Evolutionary conservation across 108 stramenopile genomes (phyloP).

Genomic region (Skeletonema marinoi): DNA sequence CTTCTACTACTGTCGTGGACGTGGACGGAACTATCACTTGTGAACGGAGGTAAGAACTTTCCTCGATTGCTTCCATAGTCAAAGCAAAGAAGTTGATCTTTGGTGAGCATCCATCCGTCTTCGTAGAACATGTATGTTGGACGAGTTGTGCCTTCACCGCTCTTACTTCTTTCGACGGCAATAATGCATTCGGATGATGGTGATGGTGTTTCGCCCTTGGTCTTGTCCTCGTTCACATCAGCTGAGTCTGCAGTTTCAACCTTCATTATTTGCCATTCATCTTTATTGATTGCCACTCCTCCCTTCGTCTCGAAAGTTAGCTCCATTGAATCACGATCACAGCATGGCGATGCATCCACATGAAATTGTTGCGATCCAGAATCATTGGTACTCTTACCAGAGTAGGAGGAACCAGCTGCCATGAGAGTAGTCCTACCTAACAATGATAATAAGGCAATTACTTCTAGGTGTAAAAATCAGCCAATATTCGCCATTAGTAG

Average conservation of each 20-base stretch:
- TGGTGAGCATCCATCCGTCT: conserved; percentile 11
- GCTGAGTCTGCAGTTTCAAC: neutral
- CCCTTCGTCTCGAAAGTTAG: neutral
- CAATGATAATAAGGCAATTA: too few relatives aligned
- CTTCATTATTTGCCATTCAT: neutral
- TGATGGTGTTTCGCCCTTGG: neutral
- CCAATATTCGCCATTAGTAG: too few relatives aligned
- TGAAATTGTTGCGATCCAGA: neutral
- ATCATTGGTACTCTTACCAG: neutral
- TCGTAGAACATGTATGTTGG: neutral
- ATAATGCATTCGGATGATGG: neutral
- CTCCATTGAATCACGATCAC: neutral
- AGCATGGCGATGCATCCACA: neutral
- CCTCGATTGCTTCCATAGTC: conserved; percentile 3
- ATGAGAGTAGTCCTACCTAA: too few relatives aligned
- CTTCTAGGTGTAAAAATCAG: too few relatives aligned
- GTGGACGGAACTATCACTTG: neutral
- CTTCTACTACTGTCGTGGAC: neutral
- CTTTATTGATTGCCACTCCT: neutral
- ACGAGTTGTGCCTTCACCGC: neutral
- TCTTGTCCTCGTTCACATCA: neutral
- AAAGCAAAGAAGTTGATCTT: conserved; percentile 2
- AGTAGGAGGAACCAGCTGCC: neutral
- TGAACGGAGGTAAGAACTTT: conserved; percentile 7
- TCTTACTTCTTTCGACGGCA: neutral